Percentiles rank a stretch among this genome's conserved stretches.
Conservation (phyloP, 2,329 filamentous ascomycete species). For the Colletotrichum tropicicola region DNA sequence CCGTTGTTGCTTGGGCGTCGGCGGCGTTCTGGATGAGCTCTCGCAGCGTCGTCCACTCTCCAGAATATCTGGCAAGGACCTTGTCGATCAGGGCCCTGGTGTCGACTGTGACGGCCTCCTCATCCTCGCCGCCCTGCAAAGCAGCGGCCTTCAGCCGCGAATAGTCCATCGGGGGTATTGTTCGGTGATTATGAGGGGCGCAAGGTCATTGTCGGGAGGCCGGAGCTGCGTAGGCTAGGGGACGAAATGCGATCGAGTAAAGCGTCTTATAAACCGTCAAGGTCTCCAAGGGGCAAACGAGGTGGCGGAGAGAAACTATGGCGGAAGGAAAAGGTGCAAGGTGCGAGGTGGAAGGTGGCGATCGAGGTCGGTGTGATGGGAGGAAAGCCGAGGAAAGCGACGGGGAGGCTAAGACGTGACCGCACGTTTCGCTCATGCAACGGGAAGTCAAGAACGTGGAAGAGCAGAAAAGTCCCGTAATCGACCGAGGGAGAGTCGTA, state of each 20-base stretch:
- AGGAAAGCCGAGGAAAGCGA: neutral
- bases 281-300: too few relatives aligned
- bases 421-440: constrained; percentile 18
- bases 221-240: too few relatives aligned
- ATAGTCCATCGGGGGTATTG: constrained; percentile 67
- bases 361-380: constrained; percentile 2
- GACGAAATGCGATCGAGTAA: neutral
- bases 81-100: constrained; percentile 97
- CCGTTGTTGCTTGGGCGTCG: constrained; percentile 89
- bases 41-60: constrained; percentile 90
- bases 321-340: too few relatives aligned
- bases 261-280: neutral
- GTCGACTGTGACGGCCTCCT: constrained; percentile 98
- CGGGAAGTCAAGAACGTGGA: neutral
- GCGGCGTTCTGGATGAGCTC: constrained; percentile 99
- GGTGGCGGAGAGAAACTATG: neutral
- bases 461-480: too few relatives aligned
- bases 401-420: constrained; percentile 16
- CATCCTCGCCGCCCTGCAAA: constrained; percentile 84
- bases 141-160: constrained; percentile 85
- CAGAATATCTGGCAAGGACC: constrained; percentile 93
- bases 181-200: neutral
- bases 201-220: neutral
- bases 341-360: constrained; percentile 2
- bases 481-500: too few relatives aligned